These are phyloP conservation scores for Paxillus rubicundulus DNA, from an alignment of 768 basidiomycete species.

Conservation along the genomic window DNA sequence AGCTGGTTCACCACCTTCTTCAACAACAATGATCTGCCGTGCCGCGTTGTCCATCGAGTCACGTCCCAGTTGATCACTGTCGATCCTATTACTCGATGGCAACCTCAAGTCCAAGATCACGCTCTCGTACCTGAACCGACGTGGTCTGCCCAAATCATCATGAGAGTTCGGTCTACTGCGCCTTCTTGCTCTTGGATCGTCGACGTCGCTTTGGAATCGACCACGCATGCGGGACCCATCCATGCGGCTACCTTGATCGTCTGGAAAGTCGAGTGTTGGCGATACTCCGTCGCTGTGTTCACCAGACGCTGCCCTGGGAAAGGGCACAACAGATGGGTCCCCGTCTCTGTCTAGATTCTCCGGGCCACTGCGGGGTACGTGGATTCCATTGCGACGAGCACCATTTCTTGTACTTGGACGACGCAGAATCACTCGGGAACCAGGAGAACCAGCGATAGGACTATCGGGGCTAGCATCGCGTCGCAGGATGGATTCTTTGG, in stretches of 20 bases:
- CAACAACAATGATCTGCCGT: conserved; percentile 69
- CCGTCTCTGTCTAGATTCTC: conserved; percentile 36
- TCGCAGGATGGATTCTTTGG: conserved; percentile 46
- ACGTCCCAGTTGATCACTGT: conserved; percentile 63
- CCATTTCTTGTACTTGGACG: conserved; percentile 55
- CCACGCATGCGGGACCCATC: conserved; percentile 46
- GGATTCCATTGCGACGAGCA: conserved; percentile 47
- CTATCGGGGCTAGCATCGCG: conserved; percentile 63
- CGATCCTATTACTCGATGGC: conserved; percentile 49
- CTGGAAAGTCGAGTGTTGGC: conserved; percentile 39
- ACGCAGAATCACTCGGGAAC: conserved; percentile 49
- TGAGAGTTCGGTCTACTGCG: conserved; percentile 63
- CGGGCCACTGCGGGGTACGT: conserved; percentile 39
- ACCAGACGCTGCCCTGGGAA: conserved; percentile 58
- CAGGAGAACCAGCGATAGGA: conserved; percentile 31
- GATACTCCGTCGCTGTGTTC: conserved; percentile 40
- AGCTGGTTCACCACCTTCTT: conserved; percentile 77
- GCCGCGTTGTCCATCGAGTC: conserved; percentile 62
- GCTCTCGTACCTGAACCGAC: conserved; percentile 68
- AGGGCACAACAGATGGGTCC: conserved; percentile 52
- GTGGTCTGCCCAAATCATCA: conserved; percentile 60
- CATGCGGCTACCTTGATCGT: conserved; percentile 24
- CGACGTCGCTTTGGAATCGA: conserved; percentile 74
- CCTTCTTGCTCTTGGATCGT: conserved; percentile 49
- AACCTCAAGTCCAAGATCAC: conserved; percentile 59